phyloP scores from a whole-genome alignment of 768 basidiomycete genomes.

The Xerocomus potaroensis region DNA sequence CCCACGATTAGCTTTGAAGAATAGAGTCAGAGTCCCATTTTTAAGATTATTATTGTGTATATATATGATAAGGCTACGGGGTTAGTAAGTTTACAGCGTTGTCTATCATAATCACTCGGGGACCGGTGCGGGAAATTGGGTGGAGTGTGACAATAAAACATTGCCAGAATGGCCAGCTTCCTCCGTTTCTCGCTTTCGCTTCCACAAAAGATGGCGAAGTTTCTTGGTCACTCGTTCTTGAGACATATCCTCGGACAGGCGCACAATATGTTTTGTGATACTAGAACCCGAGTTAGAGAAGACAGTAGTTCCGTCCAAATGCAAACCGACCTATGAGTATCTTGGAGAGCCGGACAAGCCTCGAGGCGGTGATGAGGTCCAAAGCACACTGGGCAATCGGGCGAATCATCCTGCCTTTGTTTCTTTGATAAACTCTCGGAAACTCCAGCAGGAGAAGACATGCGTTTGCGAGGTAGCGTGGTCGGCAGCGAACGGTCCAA shows the following conservation, averaged over 20 bases:
- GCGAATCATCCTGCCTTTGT: conserved; percentile 24
- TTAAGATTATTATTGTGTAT: no score
- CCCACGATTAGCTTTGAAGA: no score
- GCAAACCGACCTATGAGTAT: conserved; percentile 48
- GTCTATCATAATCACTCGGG: conserved; percentile 8
- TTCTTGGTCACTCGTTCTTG: conserved; percentile 32
- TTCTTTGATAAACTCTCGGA: conserved; percentile 35
- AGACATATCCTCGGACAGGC: conserved; percentile 40
- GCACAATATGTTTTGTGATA: conserved; percentile 39
- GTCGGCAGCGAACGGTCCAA: conserved; percentile 1
- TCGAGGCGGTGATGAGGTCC: conserved; percentile 43
- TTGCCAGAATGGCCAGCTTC: background rate
- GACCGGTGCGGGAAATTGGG: no score
- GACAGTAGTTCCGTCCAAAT: background rate
- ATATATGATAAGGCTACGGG: no score
- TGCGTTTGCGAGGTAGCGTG: conserved; percentile 34
- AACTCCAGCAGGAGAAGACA: conserved; percentile 28
- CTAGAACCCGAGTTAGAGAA: conserved; percentile 28
- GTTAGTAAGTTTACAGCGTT: conserved; percentile 15
- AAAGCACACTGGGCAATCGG: conserved; percentile 47
- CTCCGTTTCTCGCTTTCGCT: conserved; percentile 27
- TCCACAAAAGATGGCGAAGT: conserved; percentile 37
- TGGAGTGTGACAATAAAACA: conserved; percentile 3
- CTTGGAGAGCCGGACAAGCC: conserved; percentile 55
- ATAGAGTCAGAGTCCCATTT: no score